A percentile compares a stretch with the other conserved stretches of the same genome.
phyloP scores from a whole-genome alignment of 768 basidiomycete species.

The Lactifluus subvellereus region DNA sequence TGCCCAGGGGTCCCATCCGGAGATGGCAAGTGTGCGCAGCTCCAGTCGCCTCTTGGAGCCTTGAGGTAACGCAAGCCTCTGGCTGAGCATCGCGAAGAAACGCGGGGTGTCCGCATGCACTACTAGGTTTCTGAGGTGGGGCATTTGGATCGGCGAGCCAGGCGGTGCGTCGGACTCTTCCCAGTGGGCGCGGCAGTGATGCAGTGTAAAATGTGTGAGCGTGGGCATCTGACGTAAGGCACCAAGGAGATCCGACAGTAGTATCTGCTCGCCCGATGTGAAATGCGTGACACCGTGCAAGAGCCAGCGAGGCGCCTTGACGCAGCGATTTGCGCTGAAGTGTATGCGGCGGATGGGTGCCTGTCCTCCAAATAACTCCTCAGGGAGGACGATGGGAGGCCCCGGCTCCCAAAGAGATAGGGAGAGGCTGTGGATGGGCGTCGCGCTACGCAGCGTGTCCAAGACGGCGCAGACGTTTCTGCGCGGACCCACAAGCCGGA shows the following conservation, averaged over 20 bases:
- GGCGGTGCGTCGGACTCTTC: neutral
- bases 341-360: slow-evolving; percentile 11
- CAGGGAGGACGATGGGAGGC: slow-evolving; percentile 9
- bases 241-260: neutral
- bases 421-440: slow-evolving; percentile 4
- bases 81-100: slow-evolving; percentile 2
- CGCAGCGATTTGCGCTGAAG: slow-evolving; percentile 6
- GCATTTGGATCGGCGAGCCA: slow-evolving; percentile 1
- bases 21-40: neutral
- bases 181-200: slow-evolving; percentile 11
- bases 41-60: neutral
- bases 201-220: slow-evolving; percentile 9
- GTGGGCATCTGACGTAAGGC: slow-evolving; percentile 14
- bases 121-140: slow-evolving; percentile 1
- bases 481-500: slow-evolving; percentile 8
- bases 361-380: slow-evolving; percentile 10
- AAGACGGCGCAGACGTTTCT: slow-evolving; percentile 7
- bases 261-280: slow-evolving; percentile 17
- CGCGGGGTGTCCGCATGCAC: slow-evolving; percentile 12
- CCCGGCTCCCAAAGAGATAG: slow-evolving; percentile 10
- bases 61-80: slow-evolving; percentile 7
- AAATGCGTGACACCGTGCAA: slow-evolving; percentile 16
- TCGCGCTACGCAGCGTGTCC: neutral
- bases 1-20: slow-evolving; percentile 9
- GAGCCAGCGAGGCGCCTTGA: slow-evolving; percentile 9